These are phyloP conservation scores for Thuidium tamariscinum DNA, from an alignment of 225 moss, liverwort and hornwort genomes.

Conservation along the genomic window DNA sequence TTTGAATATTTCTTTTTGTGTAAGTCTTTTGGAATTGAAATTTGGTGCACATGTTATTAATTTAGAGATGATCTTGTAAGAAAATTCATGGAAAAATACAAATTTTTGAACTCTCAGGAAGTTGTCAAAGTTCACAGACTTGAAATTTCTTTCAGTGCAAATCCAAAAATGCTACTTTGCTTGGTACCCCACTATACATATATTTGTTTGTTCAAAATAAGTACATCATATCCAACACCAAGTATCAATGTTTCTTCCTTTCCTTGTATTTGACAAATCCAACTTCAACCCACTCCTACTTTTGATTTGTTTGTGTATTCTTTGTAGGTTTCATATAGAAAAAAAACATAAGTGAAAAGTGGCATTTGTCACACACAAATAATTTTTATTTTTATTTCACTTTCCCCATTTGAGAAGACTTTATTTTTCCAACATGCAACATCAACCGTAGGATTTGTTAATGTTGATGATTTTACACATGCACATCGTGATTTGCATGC, in stretches of 20 bases:
- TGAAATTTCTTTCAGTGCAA: too few species aligned
- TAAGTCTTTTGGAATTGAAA: too few species aligned
- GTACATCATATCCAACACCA: not conserved
- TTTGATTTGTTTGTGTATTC: too few species aligned
- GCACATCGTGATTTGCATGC: not conserved
- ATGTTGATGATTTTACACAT: not conserved
- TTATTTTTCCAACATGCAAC: not conserved
- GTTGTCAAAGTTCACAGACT: too few species aligned
- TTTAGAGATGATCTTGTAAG: too few species aligned
- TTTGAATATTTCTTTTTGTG: too few species aligned
- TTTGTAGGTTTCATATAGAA: not conserved
- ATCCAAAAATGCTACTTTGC: too few species aligned
- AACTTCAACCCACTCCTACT: fast-evolving
- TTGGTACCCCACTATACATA: too few species aligned
- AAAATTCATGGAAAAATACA: too few species aligned
- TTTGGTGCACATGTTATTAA: too few species aligned
- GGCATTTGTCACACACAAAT: not conserved
- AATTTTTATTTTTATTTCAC: fast-evolving
- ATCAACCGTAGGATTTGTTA: not conserved
- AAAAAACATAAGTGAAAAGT: not conserved
- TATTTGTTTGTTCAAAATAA: fast-evolving
- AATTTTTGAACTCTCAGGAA: too few species aligned
- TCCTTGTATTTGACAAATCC: not conserved
- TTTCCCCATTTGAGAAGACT: not conserved
- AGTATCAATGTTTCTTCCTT: not conserved